phyloP scores from a whole-genome alignment of 2,329 filamentous ascomycete species.

The Penicillium psychrosexuale region DNA sequence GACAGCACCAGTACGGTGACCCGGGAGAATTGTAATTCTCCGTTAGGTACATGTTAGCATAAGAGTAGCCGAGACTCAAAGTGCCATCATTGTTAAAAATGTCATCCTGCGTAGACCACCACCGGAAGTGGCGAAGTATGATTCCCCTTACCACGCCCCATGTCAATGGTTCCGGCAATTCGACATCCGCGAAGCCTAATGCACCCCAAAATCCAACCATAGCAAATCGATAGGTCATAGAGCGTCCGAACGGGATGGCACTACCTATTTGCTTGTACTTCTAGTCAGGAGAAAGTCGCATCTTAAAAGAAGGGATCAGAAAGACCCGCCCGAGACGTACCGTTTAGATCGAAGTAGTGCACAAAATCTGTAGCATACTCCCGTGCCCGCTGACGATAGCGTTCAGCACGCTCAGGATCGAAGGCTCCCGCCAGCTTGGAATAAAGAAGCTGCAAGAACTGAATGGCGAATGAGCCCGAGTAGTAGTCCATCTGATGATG shows the following conservation, averaged over 20 bases:
- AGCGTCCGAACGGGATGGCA: conserved; percentile 73
- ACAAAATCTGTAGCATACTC: conserved; percentile 67
- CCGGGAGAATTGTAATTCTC: conserved; percentile 82
- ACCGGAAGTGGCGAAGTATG: conserved; percentile 68
- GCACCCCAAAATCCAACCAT: conserved; percentile 84
- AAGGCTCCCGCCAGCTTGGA: conserved; percentile 65
- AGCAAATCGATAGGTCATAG: conserved; percentile 76
- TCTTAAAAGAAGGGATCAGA: neutral
- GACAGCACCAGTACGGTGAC: conserved; percentile 71
- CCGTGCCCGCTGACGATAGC: conserved; percentile 67
- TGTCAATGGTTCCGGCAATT: conserved; percentile 66
- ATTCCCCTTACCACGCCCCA: conserved; percentile 80
- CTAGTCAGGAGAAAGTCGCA: neutral
- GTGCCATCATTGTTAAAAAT: conserved; percentile 75
- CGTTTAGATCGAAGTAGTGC: conserved; percentile 72
- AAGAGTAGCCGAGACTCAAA: conserved; percentile 71
- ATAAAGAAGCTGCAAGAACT: conserved; percentile 74
- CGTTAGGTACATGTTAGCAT: conserved; percentile 76
- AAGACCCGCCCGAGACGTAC: conserved; percentile 21
- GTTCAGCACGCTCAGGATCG: conserved; percentile 63
- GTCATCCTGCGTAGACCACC: conserved; percentile 73
- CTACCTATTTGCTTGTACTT: conserved; percentile 43
- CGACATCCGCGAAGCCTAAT: conserved; percentile 70
- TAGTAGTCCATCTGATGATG: conserved; percentile 87
- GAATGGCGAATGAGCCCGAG: conserved; percentile 77